phyloP scores from a whole-genome alignment of 1,139 yeast species.

The Suzukiozyma palmioleophila region DNA sequence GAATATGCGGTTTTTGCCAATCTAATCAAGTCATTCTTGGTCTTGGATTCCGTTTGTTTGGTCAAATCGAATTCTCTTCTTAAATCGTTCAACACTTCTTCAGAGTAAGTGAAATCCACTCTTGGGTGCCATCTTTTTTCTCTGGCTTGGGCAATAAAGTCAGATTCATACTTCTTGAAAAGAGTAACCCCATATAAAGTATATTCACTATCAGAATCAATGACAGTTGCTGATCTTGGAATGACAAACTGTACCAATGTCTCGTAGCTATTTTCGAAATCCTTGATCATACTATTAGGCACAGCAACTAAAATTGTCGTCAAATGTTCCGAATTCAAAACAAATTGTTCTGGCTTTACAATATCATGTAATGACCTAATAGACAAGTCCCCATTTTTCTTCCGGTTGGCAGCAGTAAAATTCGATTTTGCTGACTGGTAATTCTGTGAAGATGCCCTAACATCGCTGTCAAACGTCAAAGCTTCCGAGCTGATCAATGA shows the following conservation, averaged over 20 bases:
- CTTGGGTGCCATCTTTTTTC: slow-evolving; percentile 92
- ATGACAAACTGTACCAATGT: slow-evolving; percentile 76
- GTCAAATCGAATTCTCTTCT: slow-evolving; percentile 78
- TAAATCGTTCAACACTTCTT: slow-evolving; percentile 65
- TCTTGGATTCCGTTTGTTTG: slow-evolving; percentile 64
- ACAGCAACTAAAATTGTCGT: slow-evolving; percentile 82
- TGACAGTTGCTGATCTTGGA: slow-evolving; percentile 76
- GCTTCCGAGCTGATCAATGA: slow-evolving; percentile 72
- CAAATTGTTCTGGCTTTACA: slow-evolving; percentile 80
- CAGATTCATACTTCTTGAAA: slow-evolving; percentile 74
- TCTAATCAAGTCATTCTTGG: slow-evolving; percentile 76
- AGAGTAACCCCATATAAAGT: slow-evolving; percentile 72
- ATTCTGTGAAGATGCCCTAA: slow-evolving; percentile 61
- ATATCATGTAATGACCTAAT: slow-evolving; percentile 87
- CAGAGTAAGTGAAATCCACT: slow-evolving; percentile 80
- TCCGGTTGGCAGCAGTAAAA: slow-evolving; percentile 83
- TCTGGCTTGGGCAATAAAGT: slow-evolving; percentile 67
- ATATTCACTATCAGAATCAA: slow-evolving; percentile 72
- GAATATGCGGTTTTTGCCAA: slow-evolving; percentile 83
- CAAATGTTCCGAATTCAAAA: slow-evolving; percentile 79
- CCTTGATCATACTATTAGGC: slow-evolving; percentile 59
- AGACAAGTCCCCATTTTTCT: slow-evolving; percentile 88
- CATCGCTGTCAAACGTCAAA: slow-evolving; percentile 75
- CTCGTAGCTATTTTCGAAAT: slow-evolving; percentile 70
- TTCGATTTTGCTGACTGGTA: slow-evolving; percentile 83